A percentile compares a stretch with the other conserved stretches of the same genome.
Conservation (phyloP, 805 yeast genomes). For the Saccharomycopsis malanga region DNA sequence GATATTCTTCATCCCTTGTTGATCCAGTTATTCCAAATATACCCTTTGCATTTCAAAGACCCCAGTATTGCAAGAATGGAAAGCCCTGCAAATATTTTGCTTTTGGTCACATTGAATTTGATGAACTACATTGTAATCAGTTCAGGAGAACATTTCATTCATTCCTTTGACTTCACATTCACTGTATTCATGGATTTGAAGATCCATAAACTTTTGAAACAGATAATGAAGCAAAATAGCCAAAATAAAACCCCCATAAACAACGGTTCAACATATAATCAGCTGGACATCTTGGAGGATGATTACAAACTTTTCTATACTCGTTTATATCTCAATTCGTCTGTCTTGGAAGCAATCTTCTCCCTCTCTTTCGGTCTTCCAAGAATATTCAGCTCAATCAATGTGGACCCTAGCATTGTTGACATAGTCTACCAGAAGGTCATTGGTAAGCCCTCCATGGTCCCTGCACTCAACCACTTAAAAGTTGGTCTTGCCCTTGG, state of each 20-base stretch:
- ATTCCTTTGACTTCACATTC: conserved; percentile 47
- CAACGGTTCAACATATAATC: background rate
- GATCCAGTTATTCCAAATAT: conserved; percentile 18
- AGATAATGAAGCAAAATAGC: conserved; percentile 23
- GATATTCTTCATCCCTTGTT: conserved; percentile 22
- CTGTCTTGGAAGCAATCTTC: conserved; percentile 45
- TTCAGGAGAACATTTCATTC: conserved; percentile 53
- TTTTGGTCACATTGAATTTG: conserved; percentile 16
- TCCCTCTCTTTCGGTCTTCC: conserved; percentile 47
- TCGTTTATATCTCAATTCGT: conserved; percentile 41
- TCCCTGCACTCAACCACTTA: conserved; percentile 24
- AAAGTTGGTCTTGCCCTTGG: conserved; percentile 25
- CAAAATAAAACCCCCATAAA: background rate
- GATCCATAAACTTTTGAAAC: conserved; percentile 30
- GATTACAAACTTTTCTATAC: conserved; percentile 24
- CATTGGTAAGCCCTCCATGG: background rate
- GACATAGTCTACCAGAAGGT: conserved; percentile 19
- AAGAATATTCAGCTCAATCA: conserved; percentile 26
- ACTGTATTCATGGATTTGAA: conserved; percentile 54
- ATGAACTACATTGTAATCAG: conserved; percentile 51
- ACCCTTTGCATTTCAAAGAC: conserved; percentile 11
- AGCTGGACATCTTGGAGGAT: background rate
- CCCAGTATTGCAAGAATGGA: background rate
- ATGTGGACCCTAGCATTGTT: conserved; percentile 19
- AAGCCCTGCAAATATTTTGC: conserved; percentile 5